Evolutionary conservation across 768 basidiomycete genomes (phyloP).

Genomic region (Russula foetens): DNA sequence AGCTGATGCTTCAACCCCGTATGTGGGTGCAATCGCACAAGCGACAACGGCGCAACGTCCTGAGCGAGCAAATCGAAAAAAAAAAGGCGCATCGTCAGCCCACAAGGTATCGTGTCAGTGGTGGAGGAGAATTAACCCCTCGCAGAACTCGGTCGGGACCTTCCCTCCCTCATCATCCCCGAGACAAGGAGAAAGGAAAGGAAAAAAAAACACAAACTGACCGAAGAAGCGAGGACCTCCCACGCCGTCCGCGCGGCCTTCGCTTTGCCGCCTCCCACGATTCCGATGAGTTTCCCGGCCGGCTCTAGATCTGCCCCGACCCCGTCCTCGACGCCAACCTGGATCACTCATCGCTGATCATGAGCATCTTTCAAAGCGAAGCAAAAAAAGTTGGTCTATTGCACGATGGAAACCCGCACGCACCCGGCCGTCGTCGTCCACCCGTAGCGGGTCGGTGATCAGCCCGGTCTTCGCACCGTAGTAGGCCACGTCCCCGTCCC

Average conservation of each 20-base stretch:
- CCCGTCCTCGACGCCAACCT: no score
- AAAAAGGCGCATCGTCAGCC: no score
- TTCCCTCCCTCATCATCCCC: no score
- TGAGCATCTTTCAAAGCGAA: no score
- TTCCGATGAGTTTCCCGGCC: no score
- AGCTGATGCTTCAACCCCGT: slow-evolving; percentile 21
- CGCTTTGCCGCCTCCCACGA: neutral
- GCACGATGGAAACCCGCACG: neutral
- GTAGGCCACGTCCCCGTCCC: neutral
- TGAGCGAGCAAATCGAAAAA: no score
- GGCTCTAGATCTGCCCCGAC: no score
- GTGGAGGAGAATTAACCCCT: neutral
- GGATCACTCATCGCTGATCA: no score
- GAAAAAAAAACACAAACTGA: neutral
- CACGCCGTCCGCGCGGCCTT: slow-evolving; percentile 13
- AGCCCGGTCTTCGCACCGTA: neutral
- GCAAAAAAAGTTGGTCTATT: no score
- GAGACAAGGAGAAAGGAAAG: no score
- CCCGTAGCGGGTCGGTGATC: neutral
- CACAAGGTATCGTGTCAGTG: no score
- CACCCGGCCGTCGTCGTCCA: slow-evolving; percentile 14
- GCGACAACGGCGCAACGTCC: slow-evolving; percentile 12
- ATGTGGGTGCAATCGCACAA: slow-evolving; percentile 13
- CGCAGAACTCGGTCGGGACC: no score
- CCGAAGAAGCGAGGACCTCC: slow-evolving; percentile 19